Evolutionary conservation across 2,329 filamentous ascomycete species (phyloP), one percentile per base, ranked within the genome.

Genomic region (Phaeosphaeriaceae sp.): DNA sequence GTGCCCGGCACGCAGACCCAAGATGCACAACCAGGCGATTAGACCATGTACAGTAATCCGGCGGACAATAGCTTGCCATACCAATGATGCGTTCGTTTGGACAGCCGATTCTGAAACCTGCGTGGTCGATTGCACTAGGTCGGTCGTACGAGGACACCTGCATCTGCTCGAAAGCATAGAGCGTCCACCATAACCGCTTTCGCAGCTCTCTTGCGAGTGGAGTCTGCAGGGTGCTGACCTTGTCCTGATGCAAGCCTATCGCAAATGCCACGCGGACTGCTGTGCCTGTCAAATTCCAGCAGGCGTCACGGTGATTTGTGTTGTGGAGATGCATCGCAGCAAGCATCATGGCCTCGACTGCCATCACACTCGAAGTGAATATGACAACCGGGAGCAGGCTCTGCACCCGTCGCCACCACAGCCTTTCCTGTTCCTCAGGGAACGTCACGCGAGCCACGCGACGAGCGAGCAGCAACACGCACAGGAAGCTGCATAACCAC

Each of bases 181-280:
- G 63, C 0, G 73, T 71, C 83, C 83, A 86, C 84, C 84, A 87
- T 13, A 86, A 58, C 0, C 83, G 76, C 61, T 80, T 83, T 4
- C 81, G 80, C 57, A 84, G 67, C 60, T 85, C 83, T 19, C 75
- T 63, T 2, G 71, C 66, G 1, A 79, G 65, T 3, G 76, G 77
- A 1, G 73, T 76, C 50, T 78, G 70, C 15, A 61, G 62, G 1
- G 69, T 69, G 54, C 75, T 77, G 17, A 74, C 69, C 42, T 72
- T 76, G 60, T 80, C 79, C 53, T 79, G 78, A 57, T 81, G 79
- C 50, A 82, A 70, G 21, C 79, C 79, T 31, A 81, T 80, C 21
- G 79, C 79, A 40, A 78, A 75, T n/a, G 77, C 78, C 52, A 81
- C 80, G 31, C 79, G 76, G 7, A 80, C 69, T 1, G 79, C 79